Percentiles rank a stretch among this genome's conserved stretches.
These are phyloP conservation scores for Rhynchospora breviuscula DNA, from an alignment of 176 grass and related monocot genomes.

Conservation along the genomic window DNA sequence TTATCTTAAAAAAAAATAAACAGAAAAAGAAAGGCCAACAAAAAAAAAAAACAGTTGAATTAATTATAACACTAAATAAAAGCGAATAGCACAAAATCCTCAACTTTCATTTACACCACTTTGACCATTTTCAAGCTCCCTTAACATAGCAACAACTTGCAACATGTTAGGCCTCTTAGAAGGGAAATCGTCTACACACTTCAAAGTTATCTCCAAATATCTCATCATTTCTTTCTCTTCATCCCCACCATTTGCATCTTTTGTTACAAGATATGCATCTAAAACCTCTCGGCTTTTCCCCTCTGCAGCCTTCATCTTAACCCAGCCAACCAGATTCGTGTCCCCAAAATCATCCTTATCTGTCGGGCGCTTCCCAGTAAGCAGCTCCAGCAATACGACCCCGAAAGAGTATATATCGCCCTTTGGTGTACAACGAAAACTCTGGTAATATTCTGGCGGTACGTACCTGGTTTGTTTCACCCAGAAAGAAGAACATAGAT, in stretches of 20 bases:
- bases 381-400: conserved; percentile 76
- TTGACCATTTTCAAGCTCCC: conserved; percentile 47
- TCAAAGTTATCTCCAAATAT: conserved; percentile 76
- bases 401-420: conserved; percentile 97
- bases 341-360: conserved; percentile 97
- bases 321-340: conserved; percentile 88
- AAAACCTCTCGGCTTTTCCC: conserved; percentile 63
- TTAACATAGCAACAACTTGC: conserved; percentile 67
- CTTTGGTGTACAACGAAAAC: conserved; percentile 87
- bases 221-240: conserved; percentile 58
- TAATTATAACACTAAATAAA: not conserved
- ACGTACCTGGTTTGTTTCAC: conserved; percentile 35
- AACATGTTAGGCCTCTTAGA: conserved; percentile 88
- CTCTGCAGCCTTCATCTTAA: conserved; percentile 82
- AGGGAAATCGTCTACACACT: conserved; percentile 87
- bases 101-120: conserved; percentile 8
- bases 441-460: conserved; percentile 98
- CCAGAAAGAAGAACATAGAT: not conserved
- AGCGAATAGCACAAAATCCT: not conserved
- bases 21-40: not conserved
- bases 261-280: conserved; percentile 43
- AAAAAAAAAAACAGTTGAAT: not conserved
- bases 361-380: conserved; percentile 67
- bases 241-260: not conserved
- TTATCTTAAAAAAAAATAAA: no score